Conservation (phyloP, 2,329 filamentous ascomycete genomes). For the Setomelanomma holmii region DNA sequence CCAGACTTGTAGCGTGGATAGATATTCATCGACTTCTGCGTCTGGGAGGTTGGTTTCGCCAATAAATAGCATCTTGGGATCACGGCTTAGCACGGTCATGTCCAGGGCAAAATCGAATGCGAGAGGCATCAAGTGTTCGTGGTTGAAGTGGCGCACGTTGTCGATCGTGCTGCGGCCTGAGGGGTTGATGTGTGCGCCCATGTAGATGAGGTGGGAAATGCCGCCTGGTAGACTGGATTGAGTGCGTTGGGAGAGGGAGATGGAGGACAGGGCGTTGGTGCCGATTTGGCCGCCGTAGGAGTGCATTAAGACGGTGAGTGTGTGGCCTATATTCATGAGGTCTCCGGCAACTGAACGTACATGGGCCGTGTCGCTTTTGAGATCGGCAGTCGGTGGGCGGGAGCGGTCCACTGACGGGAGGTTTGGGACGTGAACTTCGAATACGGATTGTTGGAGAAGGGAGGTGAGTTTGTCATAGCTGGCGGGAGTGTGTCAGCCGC, state of each 20-base stretch:
- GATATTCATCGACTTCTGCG: slow-evolving; percentile 11
- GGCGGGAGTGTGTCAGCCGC: slow-evolving; percentile 38
- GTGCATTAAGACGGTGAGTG: slow-evolving; percentile 13
- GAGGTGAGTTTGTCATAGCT: slow-evolving; percentile 26
- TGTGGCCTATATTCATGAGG: slow-evolving; percentile 2
- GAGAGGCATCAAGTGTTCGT: slow-evolving; percentile 14
- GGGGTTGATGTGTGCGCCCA: slow-evolving; percentile 12
- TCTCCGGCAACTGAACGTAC: slow-evolving; percentile 1
- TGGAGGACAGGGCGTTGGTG: slow-evolving; percentile 11
- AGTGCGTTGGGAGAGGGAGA: too few species aligned
- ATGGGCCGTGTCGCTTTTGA: slow-evolving; percentile 6
- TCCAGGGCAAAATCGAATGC: slow-evolving; percentile 18
- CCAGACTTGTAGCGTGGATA: slow-evolving; percentile 8
- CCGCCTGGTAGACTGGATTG: slow-evolving; percentile 10
- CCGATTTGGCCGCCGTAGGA: slow-evolving; percentile 16
- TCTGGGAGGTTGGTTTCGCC: neutral
- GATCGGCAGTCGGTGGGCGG: slow-evolving; percentile 12
- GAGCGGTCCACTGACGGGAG: slow-evolving; percentile 17
- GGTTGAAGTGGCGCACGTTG: slow-evolving; percentile 11
- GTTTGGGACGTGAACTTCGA: slow-evolving; percentile 18
- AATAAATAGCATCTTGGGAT: slow-evolving; percentile 4
- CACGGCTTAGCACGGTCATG: slow-evolving; percentile 9
- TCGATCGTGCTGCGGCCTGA: slow-evolving; percentile 11
- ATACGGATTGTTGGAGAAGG: slow-evolving; percentile 22
- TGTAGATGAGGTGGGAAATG: slow-evolving; percentile 18